phyloP scores from a whole-genome alignment of 257 asterid species.

The Coffea eugenioides region DNA sequence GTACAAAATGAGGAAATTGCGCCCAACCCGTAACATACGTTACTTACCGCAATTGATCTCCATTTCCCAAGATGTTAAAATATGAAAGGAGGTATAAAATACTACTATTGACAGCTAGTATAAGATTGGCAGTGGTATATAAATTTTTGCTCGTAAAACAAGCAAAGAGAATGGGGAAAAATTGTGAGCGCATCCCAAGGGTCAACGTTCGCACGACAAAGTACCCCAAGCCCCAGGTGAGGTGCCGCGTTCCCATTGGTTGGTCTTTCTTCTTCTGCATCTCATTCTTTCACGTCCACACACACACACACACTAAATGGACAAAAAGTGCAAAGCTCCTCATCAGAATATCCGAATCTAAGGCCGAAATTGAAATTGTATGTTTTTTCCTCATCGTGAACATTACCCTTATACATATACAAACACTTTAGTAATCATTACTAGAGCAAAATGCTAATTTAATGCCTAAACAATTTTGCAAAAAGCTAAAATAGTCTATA shows the following conservation, averaged over 20 bases:
- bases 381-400: too few relatives aligned
- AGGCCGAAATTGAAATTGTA: not conserved
- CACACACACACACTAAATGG: not conserved
- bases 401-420: too few relatives aligned
- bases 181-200: not conserved
- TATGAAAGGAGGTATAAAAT: not conserved
- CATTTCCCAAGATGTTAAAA: not conserved
- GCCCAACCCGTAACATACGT: not conserved
- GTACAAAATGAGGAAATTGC: not conserved
- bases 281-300: too few relatives aligned
- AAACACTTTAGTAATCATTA: too few relatives aligned
- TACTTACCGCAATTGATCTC: not conserved
- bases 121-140: not conserved
- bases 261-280: too few relatives aligned
- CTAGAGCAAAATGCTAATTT: too few relatives aligned
- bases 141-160: not conserved
- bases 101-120: too few relatives aligned
- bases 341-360: not conserved
- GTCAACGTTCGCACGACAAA: not conserved
- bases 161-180: not conserved
- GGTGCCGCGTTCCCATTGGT: too few relatives aligned
- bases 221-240: not conserved
- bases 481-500: too few relatives aligned
- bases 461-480: too few relatives aligned
- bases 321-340: not conserved